Conservation (phyloP, 2,329 filamentous ascomycete species). For the Fusarium chlamydosporum region DNA sequence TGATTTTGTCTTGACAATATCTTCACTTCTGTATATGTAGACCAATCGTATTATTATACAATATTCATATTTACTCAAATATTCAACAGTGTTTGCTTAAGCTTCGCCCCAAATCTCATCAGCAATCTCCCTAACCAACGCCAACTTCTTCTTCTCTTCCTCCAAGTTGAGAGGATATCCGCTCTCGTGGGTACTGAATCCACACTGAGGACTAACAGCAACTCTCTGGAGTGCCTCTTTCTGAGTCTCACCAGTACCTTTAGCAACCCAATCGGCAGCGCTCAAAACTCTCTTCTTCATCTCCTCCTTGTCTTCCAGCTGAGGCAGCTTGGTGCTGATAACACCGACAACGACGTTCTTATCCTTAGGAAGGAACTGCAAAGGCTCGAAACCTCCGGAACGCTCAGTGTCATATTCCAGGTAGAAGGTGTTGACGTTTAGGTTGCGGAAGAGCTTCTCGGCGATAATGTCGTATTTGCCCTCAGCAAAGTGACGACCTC, state of each 20-base stretch:
- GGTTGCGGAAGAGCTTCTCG: conserved; percentile 73
- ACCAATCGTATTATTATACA: background rate
- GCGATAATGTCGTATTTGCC: conserved; percentile 77
- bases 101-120: conserved; percentile 75
- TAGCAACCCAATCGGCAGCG: conserved; percentile 77
- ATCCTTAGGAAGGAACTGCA: conserved; percentile 70
- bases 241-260: conserved; percentile 73
- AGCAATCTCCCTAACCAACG: conserved; percentile 78
- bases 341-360: conserved; percentile 76
- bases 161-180: conserved; percentile 78
- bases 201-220: conserved; percentile 78
- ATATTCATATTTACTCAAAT: too few relatives aligned
- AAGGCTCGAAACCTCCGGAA: conserved; percentile 75
- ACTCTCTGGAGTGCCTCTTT: conserved; percentile 79
- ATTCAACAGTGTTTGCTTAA: conserved; percentile 15
- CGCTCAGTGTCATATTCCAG: conserved; percentile 77
- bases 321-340: conserved; percentile 73
- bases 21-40: too few relatives aligned
- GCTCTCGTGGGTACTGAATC: conserved; percentile 80
- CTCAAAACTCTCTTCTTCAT: conserved; percentile 71
- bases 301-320: conserved; percentile 74
- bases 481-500: conserved; percentile 75
- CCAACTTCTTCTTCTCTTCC: conserved; percentile 81
- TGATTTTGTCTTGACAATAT: too few relatives aligned
- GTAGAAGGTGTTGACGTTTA: conserved; percentile 77